These are phyloP conservation scores for Huntiella abstrusa DNA, from an alignment of 2,329 filamentous ascomycete genomes.

Conservation along the genomic window DNA sequence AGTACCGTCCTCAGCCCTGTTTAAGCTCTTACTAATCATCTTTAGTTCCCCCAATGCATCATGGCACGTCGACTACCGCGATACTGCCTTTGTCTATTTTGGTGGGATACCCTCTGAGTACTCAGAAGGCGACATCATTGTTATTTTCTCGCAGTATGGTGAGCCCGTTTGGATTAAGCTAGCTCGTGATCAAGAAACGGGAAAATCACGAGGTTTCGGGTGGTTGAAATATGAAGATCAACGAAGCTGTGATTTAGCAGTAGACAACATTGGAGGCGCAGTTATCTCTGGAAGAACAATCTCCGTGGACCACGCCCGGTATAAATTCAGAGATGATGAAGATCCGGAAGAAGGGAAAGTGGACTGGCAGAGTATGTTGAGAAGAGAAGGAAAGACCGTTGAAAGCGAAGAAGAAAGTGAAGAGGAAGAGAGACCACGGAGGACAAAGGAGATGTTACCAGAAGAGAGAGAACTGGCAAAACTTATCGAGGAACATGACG, in stretches of 20 bases:
- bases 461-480: slow-evolving; percentile 67
- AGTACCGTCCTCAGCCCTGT: slow-evolving; percentile 18
- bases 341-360: slow-evolving; percentile 40
- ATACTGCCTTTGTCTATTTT: slow-evolving; percentile 92
- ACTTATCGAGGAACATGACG: slow-evolving; percentile 64
- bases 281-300: slow-evolving; percentile 63
- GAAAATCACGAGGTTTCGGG: slow-evolving; percentile 83
- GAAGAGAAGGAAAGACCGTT: slow-evolving; percentile 27
- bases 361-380: slow-evolving; percentile 40
- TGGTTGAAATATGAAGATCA: slow-evolving; percentile 99
- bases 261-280: slow-evolving; percentile 84
- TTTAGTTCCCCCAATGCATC: slow-evolving; percentile 63
- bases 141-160: slow-evolving; percentile 93
- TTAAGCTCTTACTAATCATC: slow-evolving; percentile 13
- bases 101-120: slow-evolving; percentile 84
- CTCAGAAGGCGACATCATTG: slow-evolving; percentile 86
- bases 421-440: slow-evolving; percentile 22
- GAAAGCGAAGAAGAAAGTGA: slow-evolving; percentile 28
- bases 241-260: slow-evolving; percentile 82
- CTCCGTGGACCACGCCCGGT: slow-evolving; percentile 80
- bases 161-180: slow-evolving; percentile 89
- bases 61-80: slow-evolving; percentile 94
- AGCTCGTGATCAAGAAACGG: slow-evolving; percentile 84
- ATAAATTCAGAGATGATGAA: slow-evolving; percentile 72
- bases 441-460: slow-evolving; percentile 41